Percentiles rank a stretch among this genome's conserved stretches.
phyloP scores from a whole-genome alignment of 2,329 filamentous ascomycete genomes.

The Colletotrichum sp. region DNA sequence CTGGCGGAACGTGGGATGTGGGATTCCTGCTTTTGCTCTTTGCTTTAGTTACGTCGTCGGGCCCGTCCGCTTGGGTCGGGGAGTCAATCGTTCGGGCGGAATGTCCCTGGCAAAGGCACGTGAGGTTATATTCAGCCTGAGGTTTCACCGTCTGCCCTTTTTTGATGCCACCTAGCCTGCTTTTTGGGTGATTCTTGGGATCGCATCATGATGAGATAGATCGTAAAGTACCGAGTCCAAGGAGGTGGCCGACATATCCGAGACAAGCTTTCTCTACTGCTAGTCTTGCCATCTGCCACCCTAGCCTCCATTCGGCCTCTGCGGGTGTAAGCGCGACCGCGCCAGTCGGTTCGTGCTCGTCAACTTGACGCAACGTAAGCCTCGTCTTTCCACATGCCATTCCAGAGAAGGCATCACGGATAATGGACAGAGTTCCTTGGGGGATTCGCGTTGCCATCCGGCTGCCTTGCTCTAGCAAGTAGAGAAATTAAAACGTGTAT shows the following conservation, averaged over 20 bases:
- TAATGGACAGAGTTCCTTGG: neutral
- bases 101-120: neutral
- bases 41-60: neutral
- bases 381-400: neutral
- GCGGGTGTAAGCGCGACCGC: neutral
- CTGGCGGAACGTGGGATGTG: neutral
- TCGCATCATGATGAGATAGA: conserved; percentile 1
- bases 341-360: neutral
- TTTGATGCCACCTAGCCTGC: neutral
- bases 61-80: neutral
- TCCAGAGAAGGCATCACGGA: neutral
- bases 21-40: neutral
- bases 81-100: neutral
- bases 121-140: neutral
- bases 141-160: neutral
- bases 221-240: neutral
- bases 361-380: neutral
- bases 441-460: neutral
- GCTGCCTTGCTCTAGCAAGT: neutral
- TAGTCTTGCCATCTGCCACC: neutral
- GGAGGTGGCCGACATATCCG: neutral
- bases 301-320: neutral
- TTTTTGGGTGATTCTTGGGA: neutral
- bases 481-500: neutral
- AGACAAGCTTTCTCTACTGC: neutral